A percentile compares a stretch with the other conserved stretches of the same genome.
These are phyloP conservation scores for Psilocybe sp. DNA, from an alignment of 768 basidiomycete genomes.

Conservation along the genomic window DNA sequence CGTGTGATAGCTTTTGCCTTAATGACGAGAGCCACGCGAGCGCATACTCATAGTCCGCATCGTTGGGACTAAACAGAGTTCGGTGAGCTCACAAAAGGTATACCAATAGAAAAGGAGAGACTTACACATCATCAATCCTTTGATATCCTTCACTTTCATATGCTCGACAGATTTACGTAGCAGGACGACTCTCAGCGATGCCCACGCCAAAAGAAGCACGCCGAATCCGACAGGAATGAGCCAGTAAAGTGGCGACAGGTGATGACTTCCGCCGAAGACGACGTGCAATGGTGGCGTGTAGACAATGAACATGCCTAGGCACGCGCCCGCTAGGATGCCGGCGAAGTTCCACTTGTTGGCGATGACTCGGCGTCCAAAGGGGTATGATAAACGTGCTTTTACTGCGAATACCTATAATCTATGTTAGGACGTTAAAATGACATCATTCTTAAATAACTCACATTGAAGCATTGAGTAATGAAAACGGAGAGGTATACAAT, in stretches of 20 bases:
- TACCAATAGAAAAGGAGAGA: constrained; percentile 9
- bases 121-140: constrained; percentile 72
- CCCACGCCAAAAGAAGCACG: constrained; percentile 50
- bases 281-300: constrained; percentile 69
- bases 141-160: constrained; percentile 59
- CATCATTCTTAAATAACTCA: constrained; percentile 20
- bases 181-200: constrained; percentile 56
- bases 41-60: constrained; percentile 66
- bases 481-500: constrained; percentile 69
- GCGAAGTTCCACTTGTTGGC: constrained; percentile 64
- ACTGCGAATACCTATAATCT: constrained; percentile 55
- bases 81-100: neutral
- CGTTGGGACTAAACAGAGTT: constrained; percentile 49
- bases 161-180: constrained; percentile 54
- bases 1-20: neutral
- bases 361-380: constrained; percentile 57
- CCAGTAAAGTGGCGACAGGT: constrained; percentile 64
- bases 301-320: constrained; percentile 64
- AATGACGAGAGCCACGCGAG: constrained; percentile 30
- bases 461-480: constrained; percentile 70
- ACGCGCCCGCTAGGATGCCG: constrained; percentile 59
- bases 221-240: constrained; percentile 64
- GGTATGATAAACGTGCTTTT: constrained; percentile 59
- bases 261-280: constrained; percentile 62
- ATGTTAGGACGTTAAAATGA: neutral